A percentile compares a stretch with the other conserved stretches of the same genome.
phyloP scores from a whole-genome alignment of 495 filamentous ascomycete genomes.

The Peziza echinospora region DNA sequence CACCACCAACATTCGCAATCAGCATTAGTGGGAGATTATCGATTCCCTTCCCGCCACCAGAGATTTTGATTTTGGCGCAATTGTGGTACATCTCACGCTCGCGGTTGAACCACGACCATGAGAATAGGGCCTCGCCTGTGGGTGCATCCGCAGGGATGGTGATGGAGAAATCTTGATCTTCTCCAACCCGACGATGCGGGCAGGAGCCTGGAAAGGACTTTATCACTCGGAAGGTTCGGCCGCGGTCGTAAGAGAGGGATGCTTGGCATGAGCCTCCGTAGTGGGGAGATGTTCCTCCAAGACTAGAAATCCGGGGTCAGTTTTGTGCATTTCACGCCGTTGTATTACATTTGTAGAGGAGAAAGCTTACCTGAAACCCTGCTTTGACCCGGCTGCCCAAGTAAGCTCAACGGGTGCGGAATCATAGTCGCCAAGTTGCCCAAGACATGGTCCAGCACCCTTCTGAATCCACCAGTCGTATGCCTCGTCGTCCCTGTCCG shows the following conservation, averaged over 20 bases:
- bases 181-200: slow-evolving; percentile 20
- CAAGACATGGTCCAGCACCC: too few relatives aligned
- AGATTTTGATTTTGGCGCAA: slow-evolving; percentile 36
- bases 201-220: slow-evolving; percentile 43
- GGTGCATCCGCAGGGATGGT: slow-evolving; percentile 38
- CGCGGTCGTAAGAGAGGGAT: slow-evolving; percentile 40
- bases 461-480: too few relatives aligned
- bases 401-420: too few relatives aligned
- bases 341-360: too few relatives aligned
- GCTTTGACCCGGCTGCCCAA: slow-evolving; percentile 32
- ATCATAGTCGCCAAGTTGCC: too few relatives aligned
- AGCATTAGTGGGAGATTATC: slow-evolving; percentile 34
- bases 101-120: slow-evolving; percentile 35
- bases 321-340: not conserved
- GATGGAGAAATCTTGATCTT: slow-evolving; percentile 32
- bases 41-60: slow-evolving; percentile 25
- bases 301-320: slow-evolving; percentile 3
- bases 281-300: slow-evolving; percentile 35
- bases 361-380: slow-evolving; percentile 28
- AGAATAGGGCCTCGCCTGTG: slow-evolving; percentile 37
- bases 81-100: slow-evolving; percentile 50
- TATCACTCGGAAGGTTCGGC: slow-evolving; percentile 39
- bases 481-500: too few relatives aligned
- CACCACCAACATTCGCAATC: slow-evolving; percentile 33
- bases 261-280: slow-evolving; percentile 45